These are phyloP conservation scores for Strobilomyces confusus DNA, from an alignment of 768 basidiomycete species.

Conservation along the genomic window DNA sequence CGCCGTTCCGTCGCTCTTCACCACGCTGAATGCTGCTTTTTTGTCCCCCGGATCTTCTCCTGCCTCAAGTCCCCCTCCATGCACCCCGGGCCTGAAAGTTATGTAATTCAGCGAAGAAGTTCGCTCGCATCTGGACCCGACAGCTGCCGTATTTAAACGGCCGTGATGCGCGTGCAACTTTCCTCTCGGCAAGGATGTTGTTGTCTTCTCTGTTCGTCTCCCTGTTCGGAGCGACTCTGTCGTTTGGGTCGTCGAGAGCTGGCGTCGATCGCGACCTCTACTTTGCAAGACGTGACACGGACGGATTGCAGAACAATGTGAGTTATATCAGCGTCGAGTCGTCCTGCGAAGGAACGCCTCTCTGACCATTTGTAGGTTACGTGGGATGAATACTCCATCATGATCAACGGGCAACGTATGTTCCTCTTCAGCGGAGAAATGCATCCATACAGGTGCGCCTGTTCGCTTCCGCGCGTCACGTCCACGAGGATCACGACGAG, in stretches of 20 bases:
- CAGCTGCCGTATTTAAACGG: not conserved
- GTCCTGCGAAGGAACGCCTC: not conserved
- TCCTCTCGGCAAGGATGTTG: constrained; percentile 7
- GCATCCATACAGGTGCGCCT: constrained; percentile 48
- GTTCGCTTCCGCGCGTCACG: not conserved
- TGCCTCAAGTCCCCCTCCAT: not conserved
- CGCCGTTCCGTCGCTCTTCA: not conserved
- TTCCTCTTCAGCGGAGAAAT: constrained; percentile 62
- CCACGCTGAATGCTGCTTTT: not conserved
- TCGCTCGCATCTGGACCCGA: not conserved
- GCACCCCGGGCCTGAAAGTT: not conserved
- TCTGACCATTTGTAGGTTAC: constrained; percentile 33
- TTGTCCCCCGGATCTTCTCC: not conserved
- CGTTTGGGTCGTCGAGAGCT: constrained; percentile 8
- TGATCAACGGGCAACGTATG: constrained; percentile 50
- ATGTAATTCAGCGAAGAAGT: not conserved
- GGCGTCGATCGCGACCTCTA: constrained; percentile 9
- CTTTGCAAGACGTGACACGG: constrained; percentile 13
- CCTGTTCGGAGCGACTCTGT: constrained; percentile 10
- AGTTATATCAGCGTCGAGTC: not conserved
- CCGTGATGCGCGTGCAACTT: not conserved
- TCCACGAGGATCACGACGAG: not conserved
- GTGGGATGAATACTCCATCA: constrained; percentile 60
- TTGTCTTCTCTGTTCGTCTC: constrained; percentile 6
- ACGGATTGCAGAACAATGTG: constrained; percentile 18